Base-by-base conservation (phyloP, 2,329 filamentous ascomycete species). In the Fusarium concolor region DNA sequence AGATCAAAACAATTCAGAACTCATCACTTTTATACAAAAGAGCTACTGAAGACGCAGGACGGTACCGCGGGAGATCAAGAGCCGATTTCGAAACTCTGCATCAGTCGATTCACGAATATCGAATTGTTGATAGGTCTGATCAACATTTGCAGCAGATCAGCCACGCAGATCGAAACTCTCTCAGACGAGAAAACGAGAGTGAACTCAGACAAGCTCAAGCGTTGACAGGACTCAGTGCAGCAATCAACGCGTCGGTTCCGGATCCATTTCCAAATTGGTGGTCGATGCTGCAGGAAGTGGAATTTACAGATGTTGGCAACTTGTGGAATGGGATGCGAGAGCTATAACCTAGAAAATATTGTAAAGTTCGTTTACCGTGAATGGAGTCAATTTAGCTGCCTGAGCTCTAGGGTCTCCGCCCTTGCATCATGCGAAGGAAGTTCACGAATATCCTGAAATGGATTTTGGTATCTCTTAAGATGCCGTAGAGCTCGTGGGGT, bases 1-100 rank as follows among this genome's bases (percentile, higher is more conserved):
- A 72, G 70, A 71, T 72, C 6, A 72, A 73, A 71, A 73, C 70
- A 0, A 72, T 72, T 4, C 68, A 73, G 22, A 58, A 73, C 18
- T 65, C 70, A 2, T 72, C 70, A 0, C 58, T 72, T 0, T 22
- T 72, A 1, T 72, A 72, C 10, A 66, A 72, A 8, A 39, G 70
- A 28, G 70, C 70, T 1, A 72, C 70, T 0, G 71, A 71, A 15
- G 70, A 72, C 15, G 65, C 50, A 11, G 47, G 67, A 10, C 35
- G 65, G 4, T 72, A 69, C 5, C 49, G 52, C 1, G 70, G 70
- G 12, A 64, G 71, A 31, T 67, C 65, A 2, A 65, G 70, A 35
- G 60, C 63, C 0, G 70, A 72, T 2, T 72, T 72, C 3, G 70
- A 72, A 7, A 56, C 70, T 2, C 39, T 72, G 0, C 67, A 72